A percentile compares a stretch with the other conserved stretches of the same genome.
phyloP scores from a whole-genome alignment of 2,329 filamentous ascomycete genomes.

The Dactylonectria estremocensis region DNA sequence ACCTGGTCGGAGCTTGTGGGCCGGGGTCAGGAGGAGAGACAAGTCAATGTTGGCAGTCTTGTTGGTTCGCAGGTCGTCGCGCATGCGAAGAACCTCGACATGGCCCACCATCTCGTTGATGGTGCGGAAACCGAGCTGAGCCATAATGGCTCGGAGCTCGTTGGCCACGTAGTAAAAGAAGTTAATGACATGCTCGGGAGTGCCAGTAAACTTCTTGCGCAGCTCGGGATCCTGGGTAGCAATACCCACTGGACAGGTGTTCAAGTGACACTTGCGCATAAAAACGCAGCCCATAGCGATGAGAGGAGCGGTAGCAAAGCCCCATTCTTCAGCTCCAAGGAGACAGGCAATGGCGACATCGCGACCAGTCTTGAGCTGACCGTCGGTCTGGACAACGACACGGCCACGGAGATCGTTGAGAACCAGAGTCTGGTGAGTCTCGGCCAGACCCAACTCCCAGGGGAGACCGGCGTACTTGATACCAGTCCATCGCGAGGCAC shows the following conservation, averaged over 20 bases:
- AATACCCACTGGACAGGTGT: constrained; percentile 92
- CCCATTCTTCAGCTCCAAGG: constrained; percentile 98
- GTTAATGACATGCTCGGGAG: constrained; percentile 97
- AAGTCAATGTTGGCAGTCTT: constrained; percentile 96
- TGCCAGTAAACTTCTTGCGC: constrained; percentile 92
- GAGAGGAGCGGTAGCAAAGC: constrained; percentile 93
- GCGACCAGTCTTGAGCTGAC: constrained; percentile 91
- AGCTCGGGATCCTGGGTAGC: constrained; percentile 96
- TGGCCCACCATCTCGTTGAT: constrained; percentile 99
- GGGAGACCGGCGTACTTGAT: constrained; percentile 98
- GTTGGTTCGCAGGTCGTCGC: constrained; percentile 87
- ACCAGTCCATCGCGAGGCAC: constrained; percentile 97
- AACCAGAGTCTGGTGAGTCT: constrained; percentile 96
- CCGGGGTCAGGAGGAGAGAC: constrained; percentile 92
- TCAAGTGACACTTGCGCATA: constrained; percentile 85
- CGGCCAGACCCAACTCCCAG: constrained; percentile 96
- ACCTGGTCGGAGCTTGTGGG: constrained; percentile 94
- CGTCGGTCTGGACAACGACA: constrained; percentile 96
- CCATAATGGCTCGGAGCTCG: constrained; percentile 97
- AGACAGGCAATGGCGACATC: constrained; percentile 96
- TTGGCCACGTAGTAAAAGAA: constrained; percentile 99
- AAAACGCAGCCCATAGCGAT: constrained; percentile 98
- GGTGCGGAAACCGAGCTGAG: constrained; percentile 92
- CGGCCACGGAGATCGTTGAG: constrained; percentile 96
- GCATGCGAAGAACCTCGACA: constrained; percentile 87